Base-by-base conservation (phyloP, 768 basidiomycete genomes). In the Baorangia bicolor region DNA sequence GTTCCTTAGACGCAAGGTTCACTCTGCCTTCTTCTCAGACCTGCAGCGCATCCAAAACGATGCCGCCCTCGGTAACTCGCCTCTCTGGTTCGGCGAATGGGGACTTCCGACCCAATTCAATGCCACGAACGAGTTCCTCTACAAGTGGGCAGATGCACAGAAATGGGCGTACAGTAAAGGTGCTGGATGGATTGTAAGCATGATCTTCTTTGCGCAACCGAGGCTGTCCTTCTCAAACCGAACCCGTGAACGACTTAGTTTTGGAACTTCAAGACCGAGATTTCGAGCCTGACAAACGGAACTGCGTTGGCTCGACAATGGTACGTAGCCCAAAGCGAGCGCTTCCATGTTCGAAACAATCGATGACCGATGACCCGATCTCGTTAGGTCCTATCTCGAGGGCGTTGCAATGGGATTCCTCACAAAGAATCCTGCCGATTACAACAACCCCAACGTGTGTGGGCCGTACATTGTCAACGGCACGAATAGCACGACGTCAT, bases 201-300 rank as follows among this genome's bases (percentile, higher is more conserved):
- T 25, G 2, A 11, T 37, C 44, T 4, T 43, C 23, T 28, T 46
- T 14, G 7, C 20, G 16, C 35, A 13, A 20, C 3, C 30, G 30
- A 28, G 37, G 9, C 2, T 8, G 3, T 20, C n/a, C n/a, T 33
- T 20, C 28, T 34, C 11, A 45, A 16, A 8, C 14, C 5, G 13
- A 28, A 41, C 5, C 11, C 31, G 38, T 6, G 21, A 14, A 27
- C 4, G 20, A 31, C 30, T 11, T 27, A 82, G 83, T 85, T 77
- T 68, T 90, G 88, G 88, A 88, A 83, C 69, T 90, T 90, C 76
- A 88, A 86, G 63, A 75, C 84, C 7, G 89, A 90, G 69, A 78
- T 70, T 37, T 86, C 84, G 2, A 50, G 53, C 1, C 54, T 71
- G 27, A 71, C 69, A 0, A 80, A 82, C 4, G 84, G 81, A 8